A percentile compares a stretch with the other conserved stretches of the same genome.
phyloP scores from a whole-genome alignment of 768 basidiomycete genomes.

The Panus rudis region DNA sequence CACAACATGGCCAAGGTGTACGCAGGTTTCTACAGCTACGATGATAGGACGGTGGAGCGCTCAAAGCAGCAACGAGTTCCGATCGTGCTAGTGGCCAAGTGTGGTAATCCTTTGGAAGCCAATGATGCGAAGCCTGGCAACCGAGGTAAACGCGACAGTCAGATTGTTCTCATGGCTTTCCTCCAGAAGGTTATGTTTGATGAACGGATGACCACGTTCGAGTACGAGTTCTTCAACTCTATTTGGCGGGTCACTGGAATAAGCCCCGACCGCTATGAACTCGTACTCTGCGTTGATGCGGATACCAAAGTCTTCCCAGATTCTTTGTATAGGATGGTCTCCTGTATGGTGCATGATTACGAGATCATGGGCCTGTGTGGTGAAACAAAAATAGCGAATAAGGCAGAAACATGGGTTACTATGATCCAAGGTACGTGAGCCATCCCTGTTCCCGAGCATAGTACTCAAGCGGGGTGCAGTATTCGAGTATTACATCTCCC shows the following conservation, averaged over 20 bases:
- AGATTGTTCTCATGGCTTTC: constrained; percentile 96
- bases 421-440: constrained; percentile 92
- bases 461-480: constrained; percentile 44
- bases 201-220: constrained; percentile 98
- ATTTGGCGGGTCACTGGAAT: constrained; percentile 94
- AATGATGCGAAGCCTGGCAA: constrained; percentile 93
- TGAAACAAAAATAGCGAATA: constrained; percentile 99
- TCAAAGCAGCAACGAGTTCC: constrained; percentile 97
- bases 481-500: constrained; percentile 99
- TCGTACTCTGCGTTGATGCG: constrained; percentile 93
- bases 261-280: constrained; percentile 91
- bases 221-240: constrained; percentile 99
- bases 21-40: constrained; percentile 96
- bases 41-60: constrained; percentile 79
- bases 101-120: constrained; percentile 87
- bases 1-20: constrained; percentile 99
- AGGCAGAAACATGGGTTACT: constrained; percentile 96
- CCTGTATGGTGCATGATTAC: constrained; percentile 93
- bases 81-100: constrained; percentile 92
- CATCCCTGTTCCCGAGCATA: constrained; percentile 1
- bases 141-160: constrained; percentile 96
- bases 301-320: constrained; percentile 99
- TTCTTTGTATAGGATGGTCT: constrained; percentile 90
- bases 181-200: constrained; percentile 99
- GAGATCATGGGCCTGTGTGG: constrained; percentile 99